phyloP scores from a whole-genome alignment of 2,329 filamentous ascomycete species.

The Verticillium isaacii region DNA sequence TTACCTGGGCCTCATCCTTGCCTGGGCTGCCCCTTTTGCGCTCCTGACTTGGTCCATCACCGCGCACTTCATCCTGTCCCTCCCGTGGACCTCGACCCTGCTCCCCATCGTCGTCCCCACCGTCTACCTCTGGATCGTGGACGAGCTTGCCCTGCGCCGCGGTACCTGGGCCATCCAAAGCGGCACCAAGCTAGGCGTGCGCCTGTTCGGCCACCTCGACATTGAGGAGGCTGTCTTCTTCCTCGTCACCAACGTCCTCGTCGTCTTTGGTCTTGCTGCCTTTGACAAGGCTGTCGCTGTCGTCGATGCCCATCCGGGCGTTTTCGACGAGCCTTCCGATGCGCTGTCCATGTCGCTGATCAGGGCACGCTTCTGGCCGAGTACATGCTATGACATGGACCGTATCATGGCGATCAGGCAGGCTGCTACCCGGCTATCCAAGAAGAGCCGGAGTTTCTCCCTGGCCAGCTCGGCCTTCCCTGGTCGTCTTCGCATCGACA shows the following conservation, averaged over 20 bases:
- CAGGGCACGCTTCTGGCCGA: conserved; percentile 40
- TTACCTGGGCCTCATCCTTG: conserved; percentile 65
- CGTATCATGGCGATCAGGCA: conserved; percentile 55
- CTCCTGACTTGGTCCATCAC: conserved; percentile 60
- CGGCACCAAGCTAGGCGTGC: conserved; percentile 60
- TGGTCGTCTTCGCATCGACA: conserved; percentile 61
- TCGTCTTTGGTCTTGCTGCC: conserved; percentile 64
- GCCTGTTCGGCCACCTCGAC: conserved; percentile 62
- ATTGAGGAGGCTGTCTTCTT: conserved; percentile 75
- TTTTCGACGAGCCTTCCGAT: conserved; percentile 46
- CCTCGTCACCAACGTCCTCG: conserved; percentile 61
- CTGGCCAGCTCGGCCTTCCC: conserved; percentile 66
- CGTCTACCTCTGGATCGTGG: conserved; percentile 67
- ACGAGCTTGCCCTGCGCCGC: conserved; percentile 60
- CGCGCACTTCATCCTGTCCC: conserved; percentile 56
- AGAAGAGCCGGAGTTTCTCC: conserved; percentile 71
- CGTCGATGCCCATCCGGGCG: conserved; percentile 55
- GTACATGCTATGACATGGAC: conserved; percentile 48
- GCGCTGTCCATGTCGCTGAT: conserved; percentile 43
- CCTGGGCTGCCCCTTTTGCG: conserved; percentile 64
- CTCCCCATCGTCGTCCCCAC: conserved; percentile 61
- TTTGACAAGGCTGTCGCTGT: conserved; percentile 67
- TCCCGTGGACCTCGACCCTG: conserved; percentile 54
- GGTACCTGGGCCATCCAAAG: conserved; percentile 69
- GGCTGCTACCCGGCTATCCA: conserved; percentile 50